phyloP scores from a whole-genome alignment of 768 basidiomycete species.

The Tubosaeta sp. region DNA sequence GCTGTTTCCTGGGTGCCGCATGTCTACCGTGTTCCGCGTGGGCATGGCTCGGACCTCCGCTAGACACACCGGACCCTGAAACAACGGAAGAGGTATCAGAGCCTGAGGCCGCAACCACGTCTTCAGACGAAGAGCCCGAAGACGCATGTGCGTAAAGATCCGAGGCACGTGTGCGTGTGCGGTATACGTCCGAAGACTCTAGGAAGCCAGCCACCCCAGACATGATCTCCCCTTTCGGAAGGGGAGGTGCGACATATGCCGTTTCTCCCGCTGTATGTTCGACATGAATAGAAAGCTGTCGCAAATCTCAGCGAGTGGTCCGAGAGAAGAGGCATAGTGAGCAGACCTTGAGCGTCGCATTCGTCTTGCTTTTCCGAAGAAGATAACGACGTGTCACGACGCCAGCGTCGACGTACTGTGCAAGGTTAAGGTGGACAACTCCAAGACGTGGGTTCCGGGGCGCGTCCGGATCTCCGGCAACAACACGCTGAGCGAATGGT shows the following conservation, averaged over 20 bases:
- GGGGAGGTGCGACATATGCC: constrained; percentile 57
- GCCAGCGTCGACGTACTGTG: constrained; percentile 64
- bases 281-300: constrained; percentile 56
- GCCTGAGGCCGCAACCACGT: constrained; percentile 1
- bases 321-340: background rate
- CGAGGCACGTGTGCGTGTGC: constrained; percentile 46
- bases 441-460: constrained; percentile 62
- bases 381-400: constrained; percentile 61
- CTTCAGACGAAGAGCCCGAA: constrained; percentile 30
- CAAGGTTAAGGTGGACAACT: constrained; percentile 62
- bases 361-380: constrained; percentile 69
- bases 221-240: constrained; percentile 70
- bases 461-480: constrained; percentile 50
- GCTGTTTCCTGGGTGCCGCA: constrained; percentile 16
- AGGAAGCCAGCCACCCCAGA: constrained; percentile 62
- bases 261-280: constrained; percentile 52
- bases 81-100: constrained; percentile 21
- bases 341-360: constrained; percentile 67
- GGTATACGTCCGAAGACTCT: constrained; percentile 48
- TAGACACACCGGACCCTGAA: constrained; percentile 9
- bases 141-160: constrained; percentile 37
- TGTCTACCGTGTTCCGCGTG: constrained; percentile 1
- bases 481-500: constrained; percentile 43
- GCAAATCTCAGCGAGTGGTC: background rate
- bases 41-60: background rate